These are phyloP conservation scores for Dentipellis sp. DNA, from an alignment of 768 basidiomycete species.

Conservation along the genomic window DNA sequence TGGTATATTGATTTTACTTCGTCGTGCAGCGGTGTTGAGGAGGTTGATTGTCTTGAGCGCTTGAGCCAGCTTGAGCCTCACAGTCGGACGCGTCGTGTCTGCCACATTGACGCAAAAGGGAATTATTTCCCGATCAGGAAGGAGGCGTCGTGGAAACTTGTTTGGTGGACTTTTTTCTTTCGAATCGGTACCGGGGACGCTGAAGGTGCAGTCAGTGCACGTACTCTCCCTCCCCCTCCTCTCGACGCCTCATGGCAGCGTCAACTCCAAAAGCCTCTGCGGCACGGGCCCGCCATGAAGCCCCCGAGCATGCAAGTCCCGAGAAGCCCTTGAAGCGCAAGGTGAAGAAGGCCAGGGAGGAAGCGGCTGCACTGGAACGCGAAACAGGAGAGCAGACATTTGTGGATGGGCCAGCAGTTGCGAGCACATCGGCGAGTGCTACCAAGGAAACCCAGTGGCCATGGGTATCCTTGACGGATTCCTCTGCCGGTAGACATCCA, in stretches of 20 bases:
- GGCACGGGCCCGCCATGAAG: conserved; percentile 30
- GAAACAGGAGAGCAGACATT: conserved; percentile 24
- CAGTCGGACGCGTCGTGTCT: neutral
- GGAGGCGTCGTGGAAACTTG: neutral
- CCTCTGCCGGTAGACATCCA: conserved; percentile 50
- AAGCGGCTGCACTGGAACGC: conserved; percentile 12
- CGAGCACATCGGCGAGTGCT: conserved; percentile 11
- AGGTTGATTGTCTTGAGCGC: no score
- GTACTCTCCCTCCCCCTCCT: conserved; percentile 20
- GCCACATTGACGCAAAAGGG: neutral
- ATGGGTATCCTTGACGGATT: conserved; percentile 67
- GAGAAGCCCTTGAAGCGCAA: conserved; percentile 24
- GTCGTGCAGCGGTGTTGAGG: neutral
- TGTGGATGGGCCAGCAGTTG: conserved; percentile 12
- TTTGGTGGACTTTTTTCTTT: neutral
- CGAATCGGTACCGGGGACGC: conserved; percentile 2
- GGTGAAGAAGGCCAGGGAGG: conserved; percentile 38
- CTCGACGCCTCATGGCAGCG: conserved; percentile 18
- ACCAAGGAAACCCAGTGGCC: conserved; percentile 33
- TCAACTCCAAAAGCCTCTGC: conserved; percentile 31
- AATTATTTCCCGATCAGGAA: neutral
- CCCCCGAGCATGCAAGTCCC: conserved; percentile 23
- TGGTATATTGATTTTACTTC: neutral
- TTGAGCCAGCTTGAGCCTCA: no score
- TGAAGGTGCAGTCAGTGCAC: neutral